Conservation (phyloP, 192 early-diverging fungal species). For the Diversispora eburnea region DNA sequence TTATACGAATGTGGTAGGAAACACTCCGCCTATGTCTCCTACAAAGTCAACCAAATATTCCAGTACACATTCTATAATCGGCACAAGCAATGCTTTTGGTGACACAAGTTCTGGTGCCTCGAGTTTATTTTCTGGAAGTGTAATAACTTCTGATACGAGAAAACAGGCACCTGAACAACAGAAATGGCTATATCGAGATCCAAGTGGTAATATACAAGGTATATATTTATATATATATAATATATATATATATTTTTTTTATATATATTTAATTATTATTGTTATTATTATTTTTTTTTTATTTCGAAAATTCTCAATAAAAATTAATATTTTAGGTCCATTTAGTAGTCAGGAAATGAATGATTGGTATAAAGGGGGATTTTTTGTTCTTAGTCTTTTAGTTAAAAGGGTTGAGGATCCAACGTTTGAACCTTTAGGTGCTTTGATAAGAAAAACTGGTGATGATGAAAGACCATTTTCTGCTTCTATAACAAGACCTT, state of each 20-base stretch:
- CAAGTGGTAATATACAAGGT: constrained; percentile 80
- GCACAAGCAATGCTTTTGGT: constrained; percentile 8
- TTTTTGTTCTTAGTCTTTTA: constrained; percentile 76
- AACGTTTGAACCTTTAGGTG: constrained; percentile 74
- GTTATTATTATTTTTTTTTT: neutral
- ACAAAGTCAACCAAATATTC: constrained; percentile 10
- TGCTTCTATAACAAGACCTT: constrained; percentile 31
- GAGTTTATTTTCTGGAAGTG: constrained; percentile 14
- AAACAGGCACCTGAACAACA: constrained; percentile 32
- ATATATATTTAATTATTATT: neutral
- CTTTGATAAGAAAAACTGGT: constrained; percentile 62
- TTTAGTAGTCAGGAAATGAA: constrained; percentile 90
- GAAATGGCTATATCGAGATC: constrained; percentile 85
- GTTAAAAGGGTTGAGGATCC: constrained; percentile 77
- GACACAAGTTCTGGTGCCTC: neutral
- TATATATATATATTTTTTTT: neutral
- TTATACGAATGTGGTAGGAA: constrained; percentile 18
- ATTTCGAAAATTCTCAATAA: neutral
- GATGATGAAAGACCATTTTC: constrained; percentile 72
- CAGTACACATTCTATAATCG: constrained; percentile 5
- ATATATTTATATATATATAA: neutral
- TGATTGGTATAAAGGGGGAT: constrained; percentile 87
- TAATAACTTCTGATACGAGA: constrained; percentile 17
- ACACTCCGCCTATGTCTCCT: constrained; percentile 30
- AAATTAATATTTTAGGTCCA: constrained; percentile 42